These are phyloP conservation scores for Gossypium turneri DNA, from an alignment of 345 rosid genomes.

Conservation along the genomic window DNA sequence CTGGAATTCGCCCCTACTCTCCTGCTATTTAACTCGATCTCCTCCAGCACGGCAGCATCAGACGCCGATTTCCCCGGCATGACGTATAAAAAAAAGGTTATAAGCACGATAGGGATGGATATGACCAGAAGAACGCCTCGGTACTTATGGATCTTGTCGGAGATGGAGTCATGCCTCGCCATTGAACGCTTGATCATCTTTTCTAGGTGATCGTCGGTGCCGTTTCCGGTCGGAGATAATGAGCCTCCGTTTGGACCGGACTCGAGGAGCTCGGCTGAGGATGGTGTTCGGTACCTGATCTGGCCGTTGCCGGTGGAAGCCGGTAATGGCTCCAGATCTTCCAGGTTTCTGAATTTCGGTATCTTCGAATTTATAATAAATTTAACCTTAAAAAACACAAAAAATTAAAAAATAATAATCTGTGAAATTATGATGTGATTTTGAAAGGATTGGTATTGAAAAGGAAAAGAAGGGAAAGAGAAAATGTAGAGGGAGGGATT, in stretches of 20 bases:
- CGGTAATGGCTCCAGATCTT: conserved; percentile 73
- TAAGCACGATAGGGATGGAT: conserved; percentile 57
- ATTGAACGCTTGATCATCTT: conserved; percentile 59
- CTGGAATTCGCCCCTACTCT: conserved; percentile 40
- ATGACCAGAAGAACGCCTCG: conserved; percentile 57
- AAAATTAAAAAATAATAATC: not conserved
- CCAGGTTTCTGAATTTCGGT: conserved; percentile 24
- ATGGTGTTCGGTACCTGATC: conserved; percentile 90
- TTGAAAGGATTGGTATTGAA: not conserved
- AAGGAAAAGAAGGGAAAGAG: not conserved
- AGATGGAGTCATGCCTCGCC: conserved; percentile 44
- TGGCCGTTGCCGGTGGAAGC: conserved; percentile 64
- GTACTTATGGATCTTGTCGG: conserved; percentile 78
- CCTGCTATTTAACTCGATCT: conserved; percentile 39
- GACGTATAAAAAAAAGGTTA: conserved; percentile 51
- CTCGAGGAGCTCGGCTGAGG: conserved; percentile 55
- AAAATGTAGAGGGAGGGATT: not conserved
- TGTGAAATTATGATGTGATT: not conserved
- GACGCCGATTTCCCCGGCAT: conserved; percentile 53
- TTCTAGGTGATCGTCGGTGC: conserved; percentile 30
- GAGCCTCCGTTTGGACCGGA: conserved; percentile 25
- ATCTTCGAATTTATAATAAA: conserved; percentile 15
- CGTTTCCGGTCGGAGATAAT: conserved; percentile 34
- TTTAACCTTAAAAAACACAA: too few species aligned
- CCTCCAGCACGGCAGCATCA: conserved; percentile 34